Conservation (phyloP, 2,329 filamentous ascomycete genomes). For the Fusarium sp. region DNA sequence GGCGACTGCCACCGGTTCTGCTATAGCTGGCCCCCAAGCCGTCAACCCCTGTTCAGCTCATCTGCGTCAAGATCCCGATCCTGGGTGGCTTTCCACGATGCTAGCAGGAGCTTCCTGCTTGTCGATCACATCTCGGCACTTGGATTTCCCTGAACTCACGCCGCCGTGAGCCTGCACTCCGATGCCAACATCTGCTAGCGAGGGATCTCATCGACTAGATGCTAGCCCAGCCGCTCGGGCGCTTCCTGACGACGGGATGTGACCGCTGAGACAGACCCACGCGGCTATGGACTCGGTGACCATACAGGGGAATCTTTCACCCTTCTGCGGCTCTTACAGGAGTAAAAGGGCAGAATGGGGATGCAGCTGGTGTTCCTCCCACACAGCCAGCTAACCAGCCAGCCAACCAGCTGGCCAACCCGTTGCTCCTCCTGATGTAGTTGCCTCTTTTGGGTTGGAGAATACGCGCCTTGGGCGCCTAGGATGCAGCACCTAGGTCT, state of each 20-base stretch:
- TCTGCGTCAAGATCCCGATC: neutral
- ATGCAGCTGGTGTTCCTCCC: neutral
- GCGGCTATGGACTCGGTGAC: conserved; percentile 1
- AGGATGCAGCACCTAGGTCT: neutral
- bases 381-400: neutral
- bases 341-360: neutral
- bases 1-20: neutral
- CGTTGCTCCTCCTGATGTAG: neutral
- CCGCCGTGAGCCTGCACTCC: neutral
- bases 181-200: neutral
- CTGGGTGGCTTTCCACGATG: neutral
- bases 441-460: neutral
- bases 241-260: neutral
- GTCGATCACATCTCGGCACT: conserved; percentile 1
- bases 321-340: neutral
- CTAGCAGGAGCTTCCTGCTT: neutral
- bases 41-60: neutral
- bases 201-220: neutral
- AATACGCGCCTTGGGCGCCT: neutral
- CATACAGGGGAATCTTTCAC: conserved; percentile 12
- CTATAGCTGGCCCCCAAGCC: neutral
- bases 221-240: neutral
- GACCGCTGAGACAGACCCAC: conserved; percentile 28
- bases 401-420: neutral
- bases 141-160: neutral